Percentiles rank a stretch among this genome's conserved stretches.
Conservation (phyloP, 148 eudicot species). For the Rheum nobile region DNA sequence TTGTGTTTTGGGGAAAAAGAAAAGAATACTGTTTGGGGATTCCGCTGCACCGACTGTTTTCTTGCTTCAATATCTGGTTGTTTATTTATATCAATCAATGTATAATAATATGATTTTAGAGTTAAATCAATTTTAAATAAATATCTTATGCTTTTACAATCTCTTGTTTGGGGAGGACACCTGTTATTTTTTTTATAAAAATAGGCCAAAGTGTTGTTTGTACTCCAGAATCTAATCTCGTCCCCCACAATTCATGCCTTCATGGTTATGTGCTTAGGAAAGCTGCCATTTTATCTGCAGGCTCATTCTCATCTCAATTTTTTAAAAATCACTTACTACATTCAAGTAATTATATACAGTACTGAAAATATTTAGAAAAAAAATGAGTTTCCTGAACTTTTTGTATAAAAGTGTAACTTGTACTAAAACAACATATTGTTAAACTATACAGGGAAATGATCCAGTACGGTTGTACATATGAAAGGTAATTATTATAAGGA, state of each 20-base stretch:
- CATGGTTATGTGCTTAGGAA: not conserved
- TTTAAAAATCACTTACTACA: too few species aligned
- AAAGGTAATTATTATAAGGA: not conserved
- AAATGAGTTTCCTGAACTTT: not conserved
- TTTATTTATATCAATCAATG: not conserved
- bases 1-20: not conserved
- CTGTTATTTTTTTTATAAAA: not conserved
- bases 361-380: too few species aligned
- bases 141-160: too few species aligned
- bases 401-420: too few species aligned
- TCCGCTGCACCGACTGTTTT: constrained; percentile 2
- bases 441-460: too few species aligned
- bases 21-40: not conserved
- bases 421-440: too few species aligned
- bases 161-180: not conserved
- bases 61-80: not conserved
- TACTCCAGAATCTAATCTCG: not conserved
- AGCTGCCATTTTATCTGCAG: not conserved
- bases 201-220: not conserved
- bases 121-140: too few species aligned
- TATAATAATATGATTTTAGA: not conserved
- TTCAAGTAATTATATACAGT: too few species aligned
- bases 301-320: too few species aligned
- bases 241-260: not conserved
- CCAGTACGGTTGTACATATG: too few species aligned